Evolutionary conservation across 768 basidiomycete species (phyloP).

Genomic region (Trichaptum fuscoviolaceum): DNA sequence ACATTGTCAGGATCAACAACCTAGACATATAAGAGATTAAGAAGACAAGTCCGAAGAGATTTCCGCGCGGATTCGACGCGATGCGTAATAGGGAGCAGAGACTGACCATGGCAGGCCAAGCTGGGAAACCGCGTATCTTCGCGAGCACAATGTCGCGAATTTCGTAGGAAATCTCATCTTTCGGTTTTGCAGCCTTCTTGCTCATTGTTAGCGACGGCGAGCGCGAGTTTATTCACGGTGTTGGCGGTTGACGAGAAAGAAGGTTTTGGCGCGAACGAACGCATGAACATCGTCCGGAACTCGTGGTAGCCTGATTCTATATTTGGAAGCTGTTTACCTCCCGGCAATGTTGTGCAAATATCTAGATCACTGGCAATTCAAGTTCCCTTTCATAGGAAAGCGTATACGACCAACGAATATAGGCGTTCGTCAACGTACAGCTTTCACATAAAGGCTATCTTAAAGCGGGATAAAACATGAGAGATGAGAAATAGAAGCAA

Average conservation of each 20-base stretch:
- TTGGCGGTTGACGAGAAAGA: background rate
- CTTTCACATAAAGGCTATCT: no score
- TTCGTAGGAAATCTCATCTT: conserved; percentile 46
- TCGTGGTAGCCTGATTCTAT: background rate
- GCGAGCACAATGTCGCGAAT: conserved; percentile 84
- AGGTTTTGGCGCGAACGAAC: background rate
- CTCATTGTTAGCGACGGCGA: conserved; percentile 18
- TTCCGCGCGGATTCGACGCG: conserved; percentile 2
- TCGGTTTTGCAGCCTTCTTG: conserved; percentile 24
- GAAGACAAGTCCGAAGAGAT: conserved; percentile 1
- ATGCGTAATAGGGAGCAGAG: conserved; percentile 12
- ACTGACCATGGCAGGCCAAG: conserved; percentile 94
- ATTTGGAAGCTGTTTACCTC: background rate
- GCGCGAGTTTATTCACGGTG: background rate
- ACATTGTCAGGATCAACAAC: conserved; percentile 72
- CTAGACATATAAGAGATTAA: conserved; percentile 35
- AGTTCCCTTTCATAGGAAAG: no score
- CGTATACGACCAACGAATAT: no score
- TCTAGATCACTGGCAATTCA: no score
- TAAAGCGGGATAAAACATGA: no score
- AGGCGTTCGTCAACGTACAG: no score
- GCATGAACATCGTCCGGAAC: conserved; percentile 1
- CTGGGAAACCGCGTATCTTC: conserved; percentile 90
- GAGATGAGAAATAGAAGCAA: no score
- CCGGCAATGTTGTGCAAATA: background rate